phyloP scores from a whole-genome alignment of 1,284 basidiomycete species.

The Schizopora paradoxa region DNA sequence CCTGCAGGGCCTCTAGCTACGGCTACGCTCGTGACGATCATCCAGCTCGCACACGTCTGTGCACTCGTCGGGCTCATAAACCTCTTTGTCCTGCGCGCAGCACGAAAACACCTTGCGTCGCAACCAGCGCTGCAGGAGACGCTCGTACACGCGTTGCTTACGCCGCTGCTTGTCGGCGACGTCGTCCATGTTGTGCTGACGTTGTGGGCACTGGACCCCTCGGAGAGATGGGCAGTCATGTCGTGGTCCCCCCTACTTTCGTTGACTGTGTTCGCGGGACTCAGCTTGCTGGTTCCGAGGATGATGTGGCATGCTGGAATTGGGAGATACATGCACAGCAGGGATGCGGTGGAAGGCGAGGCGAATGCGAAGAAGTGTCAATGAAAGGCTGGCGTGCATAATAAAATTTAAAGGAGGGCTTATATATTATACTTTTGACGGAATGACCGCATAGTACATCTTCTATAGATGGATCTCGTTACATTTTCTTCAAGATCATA shows the following conservation, averaged over 20 bases:
- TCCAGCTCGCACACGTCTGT: conserved; percentile 72
- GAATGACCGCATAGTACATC: too few species aligned
- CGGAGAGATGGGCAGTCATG: conserved; percentile 48
- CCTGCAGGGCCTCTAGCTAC: conserved; percentile 47
- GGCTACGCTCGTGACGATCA: conserved; percentile 58
- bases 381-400: too few species aligned
- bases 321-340: conserved; percentile 60
- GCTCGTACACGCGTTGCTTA: conserved; percentile 55
- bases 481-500: too few species aligned
- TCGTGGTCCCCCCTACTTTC: conserved; percentile 65
- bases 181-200: conserved; percentile 60
- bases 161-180: conserved; percentile 64
- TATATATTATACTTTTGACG: too few species aligned
- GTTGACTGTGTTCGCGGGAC: conserved; percentile 57
- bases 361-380: conserved; percentile 5
- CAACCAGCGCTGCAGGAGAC: conserved; percentile 65
- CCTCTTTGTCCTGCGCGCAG: conserved; percentile 55
- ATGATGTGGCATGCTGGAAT: conserved; percentile 68
- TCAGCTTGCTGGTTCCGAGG: conserved; percentile 61
- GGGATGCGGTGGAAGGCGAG: too few species aligned
- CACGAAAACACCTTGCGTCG: conserved; percentile 49
- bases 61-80: conserved; percentile 67
- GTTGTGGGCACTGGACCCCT: conserved; percentile 62
- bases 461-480: too few species aligned
- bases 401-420: too few species aligned